Base-by-base conservation (phyloP, 169 alveolate species). In the Plasmodium malariae region DNA sequence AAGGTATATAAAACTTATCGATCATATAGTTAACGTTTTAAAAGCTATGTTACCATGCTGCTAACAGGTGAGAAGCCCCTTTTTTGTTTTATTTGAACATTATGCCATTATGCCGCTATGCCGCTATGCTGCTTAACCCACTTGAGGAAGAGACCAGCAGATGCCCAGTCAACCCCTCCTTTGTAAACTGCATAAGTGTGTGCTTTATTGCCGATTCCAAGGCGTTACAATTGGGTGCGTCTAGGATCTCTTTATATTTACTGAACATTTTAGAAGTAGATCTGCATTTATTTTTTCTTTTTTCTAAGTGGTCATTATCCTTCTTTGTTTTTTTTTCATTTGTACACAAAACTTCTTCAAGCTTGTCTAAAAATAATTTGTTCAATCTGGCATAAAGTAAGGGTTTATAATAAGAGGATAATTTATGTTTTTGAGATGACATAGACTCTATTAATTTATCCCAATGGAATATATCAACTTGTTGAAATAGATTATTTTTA, bases 401-500 rank as follows among this genome's bases (percentile, higher is more conserved):
- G 2, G 78, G 90, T n/a, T 80, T 54, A 30, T 80, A 80, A 28
- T 65, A 80, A 3, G 2, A 26, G 14, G 55, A 21, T 21, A 51
- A 17, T 3, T 34, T 6, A 7, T 80, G 12, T 70, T 80, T 63
- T 17, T 55, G 45, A 14, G 68, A 57, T 17, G 68, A n/a, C n/a
- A 80, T 54, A 14, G 83, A 45, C 0, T 80, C 62, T 6, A 67
- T 80, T 65, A 80, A 40, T 65, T 48, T 24, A 21, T 65, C 80
- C 90, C 90, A 80, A 2, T 80, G 55, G 65, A 80, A 80, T 49
- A 80, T 19, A 37, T 80, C 83, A 36, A 17, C 43, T 30, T 80
- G 40, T 26, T 17, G 19, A 54, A 80, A 80, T 3, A 55, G 26
- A 19, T 80, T 80, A 34, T 45, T 43, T 14, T 45, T 80, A 36